Base-by-base conservation (phyloP, 441 rosid species). In the Biscutella laevigata region DNA sequence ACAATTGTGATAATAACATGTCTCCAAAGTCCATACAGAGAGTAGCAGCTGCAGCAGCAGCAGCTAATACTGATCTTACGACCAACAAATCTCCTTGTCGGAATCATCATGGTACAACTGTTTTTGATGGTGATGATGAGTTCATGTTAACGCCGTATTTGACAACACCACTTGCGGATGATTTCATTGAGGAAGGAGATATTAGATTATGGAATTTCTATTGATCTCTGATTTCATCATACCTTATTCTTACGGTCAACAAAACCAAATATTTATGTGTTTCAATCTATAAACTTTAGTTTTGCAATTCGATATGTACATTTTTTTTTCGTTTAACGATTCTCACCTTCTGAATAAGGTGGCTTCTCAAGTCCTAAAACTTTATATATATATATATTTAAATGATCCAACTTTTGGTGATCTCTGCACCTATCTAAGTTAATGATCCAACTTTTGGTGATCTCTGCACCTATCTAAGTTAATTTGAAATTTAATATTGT, bases 11-110 rank as follows among this genome's bases (percentile, higher is more conserved):
- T 34, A 53, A 10, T 32, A 45, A 74, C 45, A 66, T 85, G 91
- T 88, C 95, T 3, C 96, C 98, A 1, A 91, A 88, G 59, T 76
- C 86, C 36, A 83, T 91, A 50, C 98, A 91, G 62, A 76, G 87
- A 68, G 74, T 73, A 5, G 98, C 98, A 6, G 94, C 98, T 0
- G 83, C 85, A 0, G 40, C 53, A 5, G 26, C 53, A 6, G 4
- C 38, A 4, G 95, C 95, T 4, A 37, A 56, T 29, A 61, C 64
- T 5, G 38, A 73, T 10, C 67, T 53, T 39, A 44, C 5, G 63
- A 53, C 8, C 73, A 80, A 35, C 67, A 53, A 46, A 27, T 74
- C 35, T 24, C 76, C 4, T 22, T 64, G 63, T 41, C 75, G 51
- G 76, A 77, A 41, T 60, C 64, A 4, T 75, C 72, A 17, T 84